Conservation (phyloP, 1,284 basidiomycete genomes). For the Cryptococcus hybrid region DNA sequence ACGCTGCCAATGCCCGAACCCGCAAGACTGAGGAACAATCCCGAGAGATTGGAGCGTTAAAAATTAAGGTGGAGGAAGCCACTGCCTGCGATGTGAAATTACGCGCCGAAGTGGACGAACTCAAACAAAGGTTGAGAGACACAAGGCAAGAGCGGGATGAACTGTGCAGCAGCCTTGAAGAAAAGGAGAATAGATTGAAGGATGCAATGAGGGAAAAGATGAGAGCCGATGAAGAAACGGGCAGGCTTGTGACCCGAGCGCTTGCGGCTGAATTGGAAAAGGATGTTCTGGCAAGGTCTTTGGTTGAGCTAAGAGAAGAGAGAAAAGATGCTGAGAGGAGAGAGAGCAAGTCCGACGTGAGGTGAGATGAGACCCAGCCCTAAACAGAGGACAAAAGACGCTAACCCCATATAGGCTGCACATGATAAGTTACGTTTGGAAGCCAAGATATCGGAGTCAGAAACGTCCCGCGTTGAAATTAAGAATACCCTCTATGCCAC, state of each 20-base stretch:
- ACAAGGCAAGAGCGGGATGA: conserved; percentile 6
- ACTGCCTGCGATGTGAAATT: too few species aligned
- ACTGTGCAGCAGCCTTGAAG: conserved; percentile 1
- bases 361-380: background rate
- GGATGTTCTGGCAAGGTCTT: conserved; percentile 5
- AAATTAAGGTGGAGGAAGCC: background rate
- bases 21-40: background rate
- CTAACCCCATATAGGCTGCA: background rate
- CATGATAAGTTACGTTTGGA: background rate
- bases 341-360: conserved; percentile 2
- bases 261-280: conserved; percentile 10
- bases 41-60: background rate
- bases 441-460: too few species aligned
- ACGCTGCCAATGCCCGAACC: conserved; percentile 4
- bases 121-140: conserved; percentile 8
- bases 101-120: conserved; percentile 1
- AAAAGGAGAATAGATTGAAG: background rate
- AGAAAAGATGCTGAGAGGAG: conserved; percentile 4
- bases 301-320: background rate
- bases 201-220: background rate
- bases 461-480: too few species aligned
- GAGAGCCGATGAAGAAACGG: conserved; percentile 1
- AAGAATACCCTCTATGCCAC: too few species aligned
- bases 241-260: conserved; percentile 3
- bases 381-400: background rate